Conservation (phyloP, 2,329 filamentous ascomycete genomes). For the Epichloe aotearoae region DNA sequence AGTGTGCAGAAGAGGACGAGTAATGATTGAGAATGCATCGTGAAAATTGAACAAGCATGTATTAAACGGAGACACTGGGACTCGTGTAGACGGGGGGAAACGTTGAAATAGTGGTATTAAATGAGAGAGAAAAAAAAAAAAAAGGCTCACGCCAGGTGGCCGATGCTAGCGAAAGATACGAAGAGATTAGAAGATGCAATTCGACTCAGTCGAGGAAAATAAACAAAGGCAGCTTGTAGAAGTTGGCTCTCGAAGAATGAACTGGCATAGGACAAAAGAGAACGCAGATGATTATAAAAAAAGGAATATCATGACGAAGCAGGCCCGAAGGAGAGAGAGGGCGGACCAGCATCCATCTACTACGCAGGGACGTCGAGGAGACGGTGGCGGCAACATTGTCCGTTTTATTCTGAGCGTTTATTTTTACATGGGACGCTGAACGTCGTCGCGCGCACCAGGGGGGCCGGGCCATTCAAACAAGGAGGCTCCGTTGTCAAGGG, state of each 20-base stretch:
- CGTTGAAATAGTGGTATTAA: neutral
- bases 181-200: neutral
- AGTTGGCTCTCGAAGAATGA: no score
- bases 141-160: neutral
- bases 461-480: no score
- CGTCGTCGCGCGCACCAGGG: no score
- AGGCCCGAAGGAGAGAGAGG: neutral
- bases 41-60: neutral
- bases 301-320: neutral
- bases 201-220: neutral
- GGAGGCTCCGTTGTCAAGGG: no score
- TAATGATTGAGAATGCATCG: conserved; percentile 9
- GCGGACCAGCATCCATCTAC: no score
- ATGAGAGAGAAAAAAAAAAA: no score
- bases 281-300: neutral
- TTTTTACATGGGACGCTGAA: no score
- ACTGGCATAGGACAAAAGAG: neutral
- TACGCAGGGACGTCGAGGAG: no score
- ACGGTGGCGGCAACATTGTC: no score
- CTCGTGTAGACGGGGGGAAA: neutral
- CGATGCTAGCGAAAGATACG: neutral
- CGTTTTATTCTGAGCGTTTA: no score
- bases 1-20: conserved; percentile 27
- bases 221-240: neutral
- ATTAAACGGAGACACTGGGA: no score